phyloP scores from a whole-genome alignment of 108 stramenopile species.

The Bacterosira constricta region DNA sequence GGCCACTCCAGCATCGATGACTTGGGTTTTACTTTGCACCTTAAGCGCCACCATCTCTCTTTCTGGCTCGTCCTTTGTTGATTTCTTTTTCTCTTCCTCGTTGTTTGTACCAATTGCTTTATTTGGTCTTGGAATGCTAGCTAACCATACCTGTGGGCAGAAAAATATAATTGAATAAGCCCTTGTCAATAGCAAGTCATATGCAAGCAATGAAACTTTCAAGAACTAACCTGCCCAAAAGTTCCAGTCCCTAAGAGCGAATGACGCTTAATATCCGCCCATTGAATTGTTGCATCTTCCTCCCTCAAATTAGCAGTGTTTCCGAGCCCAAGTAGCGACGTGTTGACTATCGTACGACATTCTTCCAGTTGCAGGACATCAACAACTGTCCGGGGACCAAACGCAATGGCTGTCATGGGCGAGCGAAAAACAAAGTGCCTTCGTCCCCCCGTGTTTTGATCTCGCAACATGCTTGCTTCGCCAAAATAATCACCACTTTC shows the following conservation, averaged over 20 bases:
- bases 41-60: conserved; percentile 15
- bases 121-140: conserved; percentile 9
- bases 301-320: conserved; percentile 3
- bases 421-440: conserved; percentile 20
- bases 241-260: conserved; percentile 15
- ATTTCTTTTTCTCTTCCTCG: background rate
- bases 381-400: conserved; percentile 4
- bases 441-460: conserved; percentile 43
- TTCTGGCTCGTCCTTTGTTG: background rate
- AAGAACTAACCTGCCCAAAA: no score
- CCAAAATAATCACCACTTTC: conserved; percentile 24
- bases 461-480: conserved; percentile 44
- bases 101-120: no score
- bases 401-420: conserved; percentile 22
- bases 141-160: conserved; percentile 36
- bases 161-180: no score
- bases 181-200: no score
- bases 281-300: conserved; percentile 9
- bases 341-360: background rate
- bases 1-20: conserved; percentile 9
- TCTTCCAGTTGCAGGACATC: conserved; percentile 23
- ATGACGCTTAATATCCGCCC: conserved; percentile 8
- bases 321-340: conserved; percentile 41
- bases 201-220: no score
- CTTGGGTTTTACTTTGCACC: conserved; percentile 17